Evolutionary conservation across 345 rosid genomes (phyloP), one percentile per base, ranked within the genome.

Genomic region (Gossypium raimondii): DNA sequence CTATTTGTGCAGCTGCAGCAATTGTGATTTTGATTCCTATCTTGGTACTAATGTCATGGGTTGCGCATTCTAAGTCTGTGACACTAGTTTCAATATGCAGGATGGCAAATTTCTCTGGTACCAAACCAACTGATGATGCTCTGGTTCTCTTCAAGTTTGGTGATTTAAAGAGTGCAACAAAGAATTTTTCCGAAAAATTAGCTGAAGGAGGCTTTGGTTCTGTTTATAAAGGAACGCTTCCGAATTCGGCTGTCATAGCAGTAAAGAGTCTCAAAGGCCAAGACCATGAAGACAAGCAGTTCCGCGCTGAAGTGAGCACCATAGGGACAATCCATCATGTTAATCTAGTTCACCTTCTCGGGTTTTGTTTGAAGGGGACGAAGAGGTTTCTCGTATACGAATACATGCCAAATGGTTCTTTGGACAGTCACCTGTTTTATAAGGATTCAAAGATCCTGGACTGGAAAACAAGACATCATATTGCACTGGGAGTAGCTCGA

Each of bases 121-220:
- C 41, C 24, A 47, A 67, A 8, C 20, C 41, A 7, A 24, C 7
- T 24, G 41, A 47, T 47, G 41, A 67, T 24, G 72, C 12, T 22
- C 16, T 67, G 55, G 52, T 67, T 47, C 18, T 67, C 8, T 67
- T 67, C 4, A 67, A 67, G 41, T 47, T 24, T 12, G 2, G 56
- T 67, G 41, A 67, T 22, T 47, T 67, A 48, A 47, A 24, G 72
- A 67, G 13, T 67, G 72, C 86, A 22, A 90, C 94, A 3, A 82
- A 88, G 63, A 80, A 76, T 24, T 90, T 90, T 75, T 77, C 76
- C 48, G 82, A 83, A 76, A 85, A 79, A 77, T 85, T 86, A 60
- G 90, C 90, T 16, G 82, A 77, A 6, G 90, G 94, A 74, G 92
- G 90, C 38, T 89, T 88, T 73, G 92, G 94, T 27, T 76, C 86